phyloP scores from a whole-genome alignment of 768 basidiomycete genomes.

The Suillus spraguei region DNA sequence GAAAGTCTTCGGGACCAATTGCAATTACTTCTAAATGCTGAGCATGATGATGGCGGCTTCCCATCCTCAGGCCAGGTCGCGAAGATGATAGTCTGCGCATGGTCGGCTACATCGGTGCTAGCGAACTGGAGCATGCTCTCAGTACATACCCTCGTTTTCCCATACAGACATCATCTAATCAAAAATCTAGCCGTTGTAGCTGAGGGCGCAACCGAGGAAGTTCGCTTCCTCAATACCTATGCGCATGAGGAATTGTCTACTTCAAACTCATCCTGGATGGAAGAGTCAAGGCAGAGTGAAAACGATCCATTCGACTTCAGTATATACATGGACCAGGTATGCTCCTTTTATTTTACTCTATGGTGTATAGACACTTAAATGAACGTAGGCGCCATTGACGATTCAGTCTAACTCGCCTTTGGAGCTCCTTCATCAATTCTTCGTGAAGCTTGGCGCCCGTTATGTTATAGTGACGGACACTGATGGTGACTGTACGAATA shows the following conservation, averaged over 20 bases:
- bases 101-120: conserved; percentile 89
- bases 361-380: neutral
- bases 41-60: conserved; percentile 81
- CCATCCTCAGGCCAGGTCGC: conserved; percentile 63
- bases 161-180: conserved; percentile 7
- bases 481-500: conserved; percentile 73
- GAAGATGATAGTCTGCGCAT: conserved; percentile 56
- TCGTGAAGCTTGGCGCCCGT: conserved; percentile 90
- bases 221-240: conserved; percentile 62
- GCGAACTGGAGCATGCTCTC: conserved; percentile 92
- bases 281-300: conserved; percentile 29
- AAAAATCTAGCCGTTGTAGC: conserved; percentile 65
- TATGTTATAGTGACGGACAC: conserved; percentile 85
- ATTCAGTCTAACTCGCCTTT: conserved; percentile 84
- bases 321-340: conserved; percentile 87
- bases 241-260: conserved; percentile 47
- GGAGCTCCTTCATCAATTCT: conserved; percentile 92
- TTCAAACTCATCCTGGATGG: conserved; percentile 64
- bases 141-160: conserved; percentile 47
- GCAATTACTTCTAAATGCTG: conserved; percentile 53
- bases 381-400: conserved; percentile 77
- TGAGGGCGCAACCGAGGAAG: conserved; percentile 64
- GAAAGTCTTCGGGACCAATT: conserved; percentile 74
- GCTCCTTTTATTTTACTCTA: conserved; percentile 11
- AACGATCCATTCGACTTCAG: conserved; percentile 79